Evolutionary conservation across 2,329 filamentous ascomycete genomes (phyloP).

Genomic region (Pestalotiopsis fici): DNA sequence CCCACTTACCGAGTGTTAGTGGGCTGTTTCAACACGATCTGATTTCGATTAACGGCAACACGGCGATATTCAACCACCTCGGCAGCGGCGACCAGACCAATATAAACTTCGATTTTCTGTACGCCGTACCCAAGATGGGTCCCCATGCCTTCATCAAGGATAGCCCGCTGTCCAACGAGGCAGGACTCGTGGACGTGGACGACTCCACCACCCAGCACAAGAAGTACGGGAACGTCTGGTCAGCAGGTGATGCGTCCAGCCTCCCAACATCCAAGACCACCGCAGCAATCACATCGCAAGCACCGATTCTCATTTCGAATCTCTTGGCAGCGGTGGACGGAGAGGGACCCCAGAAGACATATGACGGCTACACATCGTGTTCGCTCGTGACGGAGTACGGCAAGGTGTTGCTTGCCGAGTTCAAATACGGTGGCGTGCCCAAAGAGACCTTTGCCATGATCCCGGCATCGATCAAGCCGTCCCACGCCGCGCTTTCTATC

Average conservation of each 20-base stretch:
- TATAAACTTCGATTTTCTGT: conserved; percentile 34
- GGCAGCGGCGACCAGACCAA: conserved; percentile 29
- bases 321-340: conserved; percentile 36
- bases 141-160: conserved; percentile 31
- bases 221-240: conserved; percentile 39
- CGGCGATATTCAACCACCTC: conserved; percentile 34
- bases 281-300: conserved; percentile 43
- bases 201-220: conserved; percentile 32
- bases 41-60: conserved; percentile 32
- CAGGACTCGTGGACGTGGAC: conserved; percentile 33
- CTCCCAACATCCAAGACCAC: conserved; percentile 45
- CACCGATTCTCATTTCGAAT: conserved; percentile 44
- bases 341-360: conserved; percentile 30
- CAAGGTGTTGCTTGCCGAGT: conserved; percentile 48
- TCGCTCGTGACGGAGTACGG: conserved; percentile 43
- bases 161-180: conserved; percentile 35
- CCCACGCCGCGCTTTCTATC: conserved; percentile 38
- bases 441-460: conserved; percentile 42
- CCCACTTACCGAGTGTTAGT: no score
- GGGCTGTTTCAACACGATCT: conserved; percentile 40
- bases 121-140: conserved; percentile 35
- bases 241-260: conserved; percentile 38
- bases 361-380: conserved; percentile 47
- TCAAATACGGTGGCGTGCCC: conserved; percentile 47
- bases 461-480: conserved; percentile 36